Conservation (phyloP, 2,329 filamentous ascomycete genomes). For the Trichophyton schoenleinii region DNA sequence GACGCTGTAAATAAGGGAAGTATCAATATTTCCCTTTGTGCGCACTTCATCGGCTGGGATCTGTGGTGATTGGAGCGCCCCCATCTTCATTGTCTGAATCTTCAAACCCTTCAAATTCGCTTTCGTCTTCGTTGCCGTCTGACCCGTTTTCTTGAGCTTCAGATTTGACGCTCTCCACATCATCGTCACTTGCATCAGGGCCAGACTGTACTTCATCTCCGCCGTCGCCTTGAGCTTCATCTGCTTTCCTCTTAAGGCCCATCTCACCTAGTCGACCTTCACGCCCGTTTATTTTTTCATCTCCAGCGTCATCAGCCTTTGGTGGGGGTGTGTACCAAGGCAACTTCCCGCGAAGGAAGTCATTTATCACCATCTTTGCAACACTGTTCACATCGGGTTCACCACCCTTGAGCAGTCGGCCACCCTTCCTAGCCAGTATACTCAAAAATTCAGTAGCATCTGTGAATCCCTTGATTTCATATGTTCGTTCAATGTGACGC, state of each 20-base stretch:
- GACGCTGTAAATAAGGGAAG: background rate
- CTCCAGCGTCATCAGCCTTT: conserved; percentile 31
- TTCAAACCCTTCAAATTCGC: no score
- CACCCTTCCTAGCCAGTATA: conserved; percentile 71
- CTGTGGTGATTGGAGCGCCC: background rate
- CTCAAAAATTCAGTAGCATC: conserved; percentile 75
- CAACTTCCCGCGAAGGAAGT: conserved; percentile 88
- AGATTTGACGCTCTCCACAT: conserved; percentile 12
- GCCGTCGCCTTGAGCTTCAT: conserved; percentile 35
- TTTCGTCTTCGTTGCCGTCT: conserved; percentile 20
- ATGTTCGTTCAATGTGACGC: conserved; percentile 84
- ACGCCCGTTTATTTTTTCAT: conserved; percentile 51
- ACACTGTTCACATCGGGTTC: conserved; percentile 91
- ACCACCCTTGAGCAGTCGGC: conserved; percentile 77
- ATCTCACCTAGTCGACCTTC: conserved; percentile 76
- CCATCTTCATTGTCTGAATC: conserved; percentile 13
- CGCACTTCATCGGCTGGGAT: background rate
- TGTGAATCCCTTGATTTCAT: conserved; percentile 69
- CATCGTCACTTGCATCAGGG: conserved; percentile 14
- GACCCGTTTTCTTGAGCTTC: conserved; percentile 25
- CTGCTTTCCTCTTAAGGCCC: conserved; percentile 61
- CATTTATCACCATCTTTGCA: conserved; percentile 92
- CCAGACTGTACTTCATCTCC: conserved; percentile 19
- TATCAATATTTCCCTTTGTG: background rate
- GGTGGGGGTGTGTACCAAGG: conserved; percentile 90